phyloP scores from a whole-genome alignment of 257 asterid genomes.

The Capsicum baccatum region DNA sequence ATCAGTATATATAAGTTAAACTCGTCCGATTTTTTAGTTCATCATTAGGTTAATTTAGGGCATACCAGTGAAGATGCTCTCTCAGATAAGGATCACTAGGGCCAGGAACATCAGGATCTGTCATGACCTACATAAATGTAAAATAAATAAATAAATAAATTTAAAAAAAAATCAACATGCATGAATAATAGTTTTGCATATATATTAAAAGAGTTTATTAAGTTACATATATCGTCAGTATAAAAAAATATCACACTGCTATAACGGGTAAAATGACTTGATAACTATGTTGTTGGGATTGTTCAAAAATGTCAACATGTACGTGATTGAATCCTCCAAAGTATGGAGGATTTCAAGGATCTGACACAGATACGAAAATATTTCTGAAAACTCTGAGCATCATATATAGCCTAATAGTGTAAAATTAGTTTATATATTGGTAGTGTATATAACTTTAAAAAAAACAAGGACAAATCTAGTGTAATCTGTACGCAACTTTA shows the following conservation, averaged over 20 bases:
- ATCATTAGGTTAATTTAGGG: not conserved
- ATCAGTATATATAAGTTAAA: not conserved
- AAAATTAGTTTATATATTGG: not conserved
- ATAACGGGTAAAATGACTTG: not conserved
- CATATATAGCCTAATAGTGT: not conserved
- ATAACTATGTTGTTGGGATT: not conserved
- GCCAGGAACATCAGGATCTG: constrained; percentile 93
- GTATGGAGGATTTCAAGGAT: not conserved
- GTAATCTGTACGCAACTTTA: not conserved
- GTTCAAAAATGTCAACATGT: not conserved
- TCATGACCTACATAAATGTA: constrained; percentile 57
- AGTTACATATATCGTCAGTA: not conserved
- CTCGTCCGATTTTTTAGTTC: not conserved
- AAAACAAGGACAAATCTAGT: not conserved
- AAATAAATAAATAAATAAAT: not conserved
- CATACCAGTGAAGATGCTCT: constrained; percentile 88
- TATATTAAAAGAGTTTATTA: not conserved
- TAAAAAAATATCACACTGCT: not conserved
- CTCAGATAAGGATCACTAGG: constrained; percentile 88
- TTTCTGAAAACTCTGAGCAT: not conserved
- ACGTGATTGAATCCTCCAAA: not conserved
- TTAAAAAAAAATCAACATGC: too few relatives aligned
- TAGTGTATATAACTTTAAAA: not conserved
- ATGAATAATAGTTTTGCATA: not conserved
- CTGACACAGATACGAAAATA: fast-evolving